Evolutionary conservation across 2,329 filamentous ascomycete genomes (phyloP), one percentile per base, ranked within the genome.

Genomic region (Pestalotiopsis sp.): DNA sequence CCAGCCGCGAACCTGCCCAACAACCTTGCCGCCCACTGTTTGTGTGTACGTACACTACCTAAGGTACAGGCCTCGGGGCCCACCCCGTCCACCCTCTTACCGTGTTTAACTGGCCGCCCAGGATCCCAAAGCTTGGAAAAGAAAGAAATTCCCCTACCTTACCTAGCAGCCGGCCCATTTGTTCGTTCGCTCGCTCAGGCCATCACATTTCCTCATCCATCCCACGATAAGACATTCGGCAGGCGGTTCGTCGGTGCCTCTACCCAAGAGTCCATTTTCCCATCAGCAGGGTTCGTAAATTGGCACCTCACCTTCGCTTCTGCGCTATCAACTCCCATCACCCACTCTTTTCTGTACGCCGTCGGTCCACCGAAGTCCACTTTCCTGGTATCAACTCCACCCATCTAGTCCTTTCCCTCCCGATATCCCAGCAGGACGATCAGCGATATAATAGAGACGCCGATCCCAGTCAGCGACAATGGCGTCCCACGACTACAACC

Each of bases 401-500:
- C 45, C 68, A 66, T 65, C 63, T 67, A 68, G 70, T 68, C 65
- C 67, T 70, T 71, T 69, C 65, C 71, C 70, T 68, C 70, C 31
- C 72, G 74, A 70, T 71, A 73, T 73, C 70, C 58, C 69, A 67
- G 66, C 69, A 52, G 5, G 17, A 52, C 45, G 45, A 52, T 52
- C 45, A 52, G 68, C 70, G 72, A 76, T 76, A 72, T 76, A 76
- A 74, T 70, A 69, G 66, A 71, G 60, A 66, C 45, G 71, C 68
- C 63, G 65, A 69, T 64, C 67, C 71, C 69, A 68, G 70, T 36
- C 62, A 12, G 70, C 66, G 73, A 78, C 72, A 69, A 79, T 79
- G 77, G 76, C 77, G 73, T 76, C 75, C 69, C 45, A 72, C 66
- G 74, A 70, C 64, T 75, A 77, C 66, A 75, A 72, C 66, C 72